Percentiles rank a stretch among this genome's conserved stretches.
These are phyloP conservation scores for Globisporangium yorkense DNA, from an alignment of 352 stramenopile genomes.

Conservation along the genomic window DNA sequence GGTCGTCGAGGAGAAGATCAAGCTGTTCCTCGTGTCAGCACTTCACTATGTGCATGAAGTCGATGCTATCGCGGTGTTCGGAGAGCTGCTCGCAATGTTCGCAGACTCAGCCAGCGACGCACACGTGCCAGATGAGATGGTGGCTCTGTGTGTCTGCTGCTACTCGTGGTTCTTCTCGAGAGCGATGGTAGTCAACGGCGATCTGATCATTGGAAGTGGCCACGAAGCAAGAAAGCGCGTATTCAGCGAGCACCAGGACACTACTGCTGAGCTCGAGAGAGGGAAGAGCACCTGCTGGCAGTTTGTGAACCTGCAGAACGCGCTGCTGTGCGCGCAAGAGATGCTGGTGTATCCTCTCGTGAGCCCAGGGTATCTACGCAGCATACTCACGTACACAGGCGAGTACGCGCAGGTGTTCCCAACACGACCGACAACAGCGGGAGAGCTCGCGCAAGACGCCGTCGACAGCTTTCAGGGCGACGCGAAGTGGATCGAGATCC, in stretches of 20 bases:
- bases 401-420: slow-evolving; percentile 39
- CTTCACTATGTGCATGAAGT: slow-evolving; percentile 41
- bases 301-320: slow-evolving; percentile 46
- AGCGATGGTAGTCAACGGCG: slow-evolving; percentile 52
- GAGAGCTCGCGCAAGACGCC: not conserved
- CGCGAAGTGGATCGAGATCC: slow-evolving; percentile 51
- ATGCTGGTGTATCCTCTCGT: slow-evolving; percentile 67
- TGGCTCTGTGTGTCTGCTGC: slow-evolving; percentile 45
- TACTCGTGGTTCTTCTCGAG: slow-evolving; percentile 59
- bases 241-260: not conserved
- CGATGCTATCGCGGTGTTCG: slow-evolving; percentile 62
- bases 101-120: slow-evolving; percentile 16
- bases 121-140: slow-evolving; percentile 37
- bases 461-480: not conserved
- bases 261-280: slow-evolving; percentile 7
- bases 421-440: not conserved
- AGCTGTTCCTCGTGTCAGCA: slow-evolving; percentile 55
- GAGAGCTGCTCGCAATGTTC: slow-evolving; percentile 57
- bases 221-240: not conserved
- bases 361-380: slow-evolving; percentile 49
- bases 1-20: slow-evolving; percentile 55
- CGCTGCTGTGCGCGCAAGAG: slow-evolving; percentile 60
- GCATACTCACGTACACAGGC: slow-evolving; percentile 40
- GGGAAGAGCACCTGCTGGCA: slow-evolving; percentile 43
- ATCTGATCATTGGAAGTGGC: slow-evolving; percentile 12